phyloP scores from a whole-genome alignment of 257 asterid species.

The Lantana camara region DNA sequence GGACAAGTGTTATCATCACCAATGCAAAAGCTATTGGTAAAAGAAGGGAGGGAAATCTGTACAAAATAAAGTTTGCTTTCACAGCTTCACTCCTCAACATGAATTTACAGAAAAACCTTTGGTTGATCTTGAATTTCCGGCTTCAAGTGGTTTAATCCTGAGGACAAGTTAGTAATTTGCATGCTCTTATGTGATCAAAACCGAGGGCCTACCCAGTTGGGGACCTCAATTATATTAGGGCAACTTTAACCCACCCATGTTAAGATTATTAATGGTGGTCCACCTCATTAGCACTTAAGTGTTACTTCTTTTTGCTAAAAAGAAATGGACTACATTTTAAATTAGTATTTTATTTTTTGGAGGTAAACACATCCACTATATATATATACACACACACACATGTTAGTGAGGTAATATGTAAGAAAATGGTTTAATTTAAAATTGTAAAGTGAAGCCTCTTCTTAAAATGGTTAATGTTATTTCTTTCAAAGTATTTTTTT shows the following conservation, averaged over 20 bases:
- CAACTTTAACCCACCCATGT: slow-evolving; percentile 31
- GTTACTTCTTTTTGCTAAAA: slow-evolving; percentile 2
- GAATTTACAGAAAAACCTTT: slow-evolving; percentile 35
- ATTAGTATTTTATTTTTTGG: not conserved
- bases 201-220: slow-evolving; percentile 37
- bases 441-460: too few relatives aligned
- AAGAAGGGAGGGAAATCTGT: slow-evolving; percentile 69
- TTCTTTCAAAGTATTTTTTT: too few relatives aligned
- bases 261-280: slow-evolving; percentile 40
- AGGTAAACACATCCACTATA: too few relatives aligned
- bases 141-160: not conserved
- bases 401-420: too few relatives aligned
- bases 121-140: slow-evolving; percentile 16
- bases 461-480: too few relatives aligned
- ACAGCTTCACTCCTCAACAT: slow-evolving; percentile 46
- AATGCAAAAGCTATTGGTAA: slow-evolving; percentile 50
- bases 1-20: slow-evolving; percentile 57
- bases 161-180: slow-evolving; percentile 41
- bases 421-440: too few relatives aligned
- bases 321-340: slow-evolving; percentile 14
- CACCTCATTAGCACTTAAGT: slow-evolving; percentile 22
- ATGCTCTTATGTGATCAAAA: slow-evolving; percentile 5
- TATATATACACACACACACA: too few relatives aligned
- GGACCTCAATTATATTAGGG: slow-evolving; percentile 33
- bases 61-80: slow-evolving; percentile 65